Evolutionary conservation across 345 rosid species (phyloP), one percentile per base, ranked within the genome.

Genomic region (Dovyalis caffra): DNA sequence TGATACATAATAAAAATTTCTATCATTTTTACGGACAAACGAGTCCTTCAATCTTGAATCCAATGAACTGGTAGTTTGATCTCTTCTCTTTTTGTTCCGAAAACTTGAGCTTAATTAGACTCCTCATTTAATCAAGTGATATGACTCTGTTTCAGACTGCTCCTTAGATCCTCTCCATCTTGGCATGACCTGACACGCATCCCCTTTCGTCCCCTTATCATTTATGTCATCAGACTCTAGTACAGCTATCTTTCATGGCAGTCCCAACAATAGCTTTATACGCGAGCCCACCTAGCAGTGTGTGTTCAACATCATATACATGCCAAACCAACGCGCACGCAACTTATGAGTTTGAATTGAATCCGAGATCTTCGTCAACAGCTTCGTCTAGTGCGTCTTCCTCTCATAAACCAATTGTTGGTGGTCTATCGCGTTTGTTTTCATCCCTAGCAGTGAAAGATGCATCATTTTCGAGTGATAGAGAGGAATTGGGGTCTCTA

Each of bases 371-470:
- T 34, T 83, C 93, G 1, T 82, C 98, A 0, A 69, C 94, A 1
- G 76, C 90, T 1, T 78, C 94, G 7, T 78, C 94, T 0, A 69
- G 88, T 5, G 66, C 84, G 6, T 77, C 94, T 25, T 73, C 92
- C 8, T 87, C 89, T 0, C 92, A 86, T 70, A 93, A 84, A 71
- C 89, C 91, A 0, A 80, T 74, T 18, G 74, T 86, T 10, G 99
- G 99, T 14, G 99, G 99, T 1, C 87, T 95, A 20, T 88, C 97
- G 25, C 88, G 91, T 25, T 84, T 95, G 56, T 91, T 95, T 84
- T 86, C 99, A 18, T 85, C 86, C 47, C 82, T 90, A 9, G 70
- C 87, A 0, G 85, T 79, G 7, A 85, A 81, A 71, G 85, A 85
- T 34, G 69, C 81, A 5, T 69, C 91, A 4, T 83, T 86, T 29